phyloP scores from a whole-genome alignment of 176 grass and related monocot genomes.

The Musa acuminata region DNA sequence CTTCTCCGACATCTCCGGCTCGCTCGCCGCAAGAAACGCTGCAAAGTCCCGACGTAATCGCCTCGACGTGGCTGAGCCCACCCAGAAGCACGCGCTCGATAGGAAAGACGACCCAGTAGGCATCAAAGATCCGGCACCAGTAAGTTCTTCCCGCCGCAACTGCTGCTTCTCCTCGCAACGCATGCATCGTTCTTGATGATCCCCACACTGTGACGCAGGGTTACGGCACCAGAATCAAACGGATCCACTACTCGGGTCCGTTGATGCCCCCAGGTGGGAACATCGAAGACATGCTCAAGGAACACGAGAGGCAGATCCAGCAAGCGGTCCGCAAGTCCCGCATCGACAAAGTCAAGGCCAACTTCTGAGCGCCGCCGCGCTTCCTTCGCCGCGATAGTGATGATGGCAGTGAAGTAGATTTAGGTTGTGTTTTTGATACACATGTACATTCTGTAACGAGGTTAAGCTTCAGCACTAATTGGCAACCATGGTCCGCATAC shows the following conservation, averaged over 20 bases:
- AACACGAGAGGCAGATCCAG: slow-evolving; percentile 75
- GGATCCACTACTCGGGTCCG: slow-evolving; percentile 48
- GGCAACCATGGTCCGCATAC: neutral
- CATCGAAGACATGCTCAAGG: slow-evolving; percentile 59
- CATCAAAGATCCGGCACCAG: slow-evolving; percentile 2
- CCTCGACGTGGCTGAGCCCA: slow-evolving; percentile 44
- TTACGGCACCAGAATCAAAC: slow-evolving; percentile 30
- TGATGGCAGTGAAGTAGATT: neutral
- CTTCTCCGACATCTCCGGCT: slow-evolving; percentile 19
- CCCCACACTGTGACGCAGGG: slow-evolving; percentile 9
- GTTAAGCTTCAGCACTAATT: neutral
- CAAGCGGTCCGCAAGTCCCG: slow-evolving; percentile 61
- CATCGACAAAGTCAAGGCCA: slow-evolving; percentile 34
- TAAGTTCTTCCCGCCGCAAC: neutral
- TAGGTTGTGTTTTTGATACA: neutral
- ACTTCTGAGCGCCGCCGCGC: slow-evolving; percentile 1
- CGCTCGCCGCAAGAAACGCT: neutral
- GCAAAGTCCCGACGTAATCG: neutral
- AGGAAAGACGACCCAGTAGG: slow-evolving; percentile 10
- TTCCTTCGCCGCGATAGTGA: too few species aligned
- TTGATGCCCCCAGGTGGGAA: slow-evolving; percentile 46
- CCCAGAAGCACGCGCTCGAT: slow-evolving; percentile 28
- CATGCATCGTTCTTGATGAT: neutral
- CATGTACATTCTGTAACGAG: neutral
- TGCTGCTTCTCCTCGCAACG: neutral